Evolutionary conservation across 148 eudicot species (phyloP).

Genomic region (Silene latifolia): DNA sequence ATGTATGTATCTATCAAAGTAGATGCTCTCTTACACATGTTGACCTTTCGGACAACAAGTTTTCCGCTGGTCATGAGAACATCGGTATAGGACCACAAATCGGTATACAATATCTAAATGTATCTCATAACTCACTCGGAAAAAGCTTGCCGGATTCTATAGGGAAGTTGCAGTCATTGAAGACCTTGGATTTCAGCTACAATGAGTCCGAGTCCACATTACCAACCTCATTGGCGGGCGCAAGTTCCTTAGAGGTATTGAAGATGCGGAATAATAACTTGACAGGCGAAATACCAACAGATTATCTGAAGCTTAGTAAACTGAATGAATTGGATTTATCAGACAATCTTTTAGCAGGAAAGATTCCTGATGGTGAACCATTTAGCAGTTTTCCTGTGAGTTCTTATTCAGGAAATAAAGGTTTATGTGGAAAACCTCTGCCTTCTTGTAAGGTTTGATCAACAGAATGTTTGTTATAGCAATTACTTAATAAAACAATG

Average conservation of each 20-base stretch:
- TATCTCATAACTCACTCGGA: slow-evolving; percentile 35
- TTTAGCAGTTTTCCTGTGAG: slow-evolving; percentile 42
- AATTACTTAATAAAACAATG: background rate
- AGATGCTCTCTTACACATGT: slow-evolving; percentile 28
- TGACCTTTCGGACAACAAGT: slow-evolving; percentile 44
- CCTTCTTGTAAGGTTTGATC: slow-evolving; percentile 36
- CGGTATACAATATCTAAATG: slow-evolving; percentile 28
- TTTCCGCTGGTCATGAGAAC: slow-evolving; percentile 38
- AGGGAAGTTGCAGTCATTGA: slow-evolving; percentile 29
- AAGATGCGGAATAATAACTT: slow-evolving; percentile 42
- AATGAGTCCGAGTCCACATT: slow-evolving; percentile 33
- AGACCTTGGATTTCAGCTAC: slow-evolving; percentile 49
- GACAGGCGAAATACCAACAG: slow-evolving; percentile 38
- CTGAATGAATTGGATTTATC: slow-evolving; percentile 50
- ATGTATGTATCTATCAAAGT: no score
- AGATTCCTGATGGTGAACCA: slow-evolving; percentile 50
- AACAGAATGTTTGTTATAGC: background rate
- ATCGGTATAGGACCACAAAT: slow-evolving; percentile 34
- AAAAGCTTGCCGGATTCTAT: slow-evolving; percentile 35
- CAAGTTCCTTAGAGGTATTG: slow-evolving; percentile 36
- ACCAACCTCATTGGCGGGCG: slow-evolving; percentile 36
- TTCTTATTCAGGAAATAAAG: slow-evolving; percentile 47
- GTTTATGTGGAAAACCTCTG: slow-evolving; percentile 52
- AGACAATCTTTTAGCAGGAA: slow-evolving; percentile 41
- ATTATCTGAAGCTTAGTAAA: slow-evolving; percentile 34